phyloP scores from a whole-genome alignment of 78 protist genomes.

The Dictyostelium purpureum region DNA sequence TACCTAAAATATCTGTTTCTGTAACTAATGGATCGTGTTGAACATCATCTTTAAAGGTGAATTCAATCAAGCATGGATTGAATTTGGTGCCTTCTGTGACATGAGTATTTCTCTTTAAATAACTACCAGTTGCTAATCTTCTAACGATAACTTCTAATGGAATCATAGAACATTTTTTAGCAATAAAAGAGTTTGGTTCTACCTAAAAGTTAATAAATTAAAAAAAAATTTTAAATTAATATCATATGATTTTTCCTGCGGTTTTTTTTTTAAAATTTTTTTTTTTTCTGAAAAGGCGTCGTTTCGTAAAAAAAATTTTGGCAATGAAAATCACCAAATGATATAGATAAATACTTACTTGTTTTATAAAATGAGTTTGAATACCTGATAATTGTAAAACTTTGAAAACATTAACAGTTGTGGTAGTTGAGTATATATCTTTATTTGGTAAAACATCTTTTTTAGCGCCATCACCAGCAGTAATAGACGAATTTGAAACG shows the following conservation, averaged over 20 bases:
- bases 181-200: constrained; percentile 43
- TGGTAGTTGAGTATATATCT: constrained; percentile 42
- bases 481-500: constrained; percentile 60
- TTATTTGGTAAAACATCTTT: constrained; percentile 48
- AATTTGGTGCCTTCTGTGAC: constrained; percentile 53
- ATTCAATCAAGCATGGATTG: constrained; percentile 60
- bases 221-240: no score
- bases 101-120: constrained; percentile 64
- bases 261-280: no score
- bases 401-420: constrained; percentile 44
- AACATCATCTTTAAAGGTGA: constrained; percentile 70
- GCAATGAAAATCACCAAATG: no score
- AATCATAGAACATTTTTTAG: constrained; percentile 75
- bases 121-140: constrained; percentile 77
- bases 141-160: constrained; percentile 75
- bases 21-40: constrained; percentile 77
- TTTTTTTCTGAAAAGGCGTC: no score
- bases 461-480: constrained; percentile 83
- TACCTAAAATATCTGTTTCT: constrained; percentile 58
- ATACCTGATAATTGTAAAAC: constrained; percentile 52
- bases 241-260: background rate
- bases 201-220: no score
- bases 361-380: constrained; percentile 39
- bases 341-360: constrained; percentile 1
- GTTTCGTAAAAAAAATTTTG: no score